Evolutionary conservation across 495 filamentous ascomycete genomes (phyloP).

Genomic region (Penicillium fimorum): DNA sequence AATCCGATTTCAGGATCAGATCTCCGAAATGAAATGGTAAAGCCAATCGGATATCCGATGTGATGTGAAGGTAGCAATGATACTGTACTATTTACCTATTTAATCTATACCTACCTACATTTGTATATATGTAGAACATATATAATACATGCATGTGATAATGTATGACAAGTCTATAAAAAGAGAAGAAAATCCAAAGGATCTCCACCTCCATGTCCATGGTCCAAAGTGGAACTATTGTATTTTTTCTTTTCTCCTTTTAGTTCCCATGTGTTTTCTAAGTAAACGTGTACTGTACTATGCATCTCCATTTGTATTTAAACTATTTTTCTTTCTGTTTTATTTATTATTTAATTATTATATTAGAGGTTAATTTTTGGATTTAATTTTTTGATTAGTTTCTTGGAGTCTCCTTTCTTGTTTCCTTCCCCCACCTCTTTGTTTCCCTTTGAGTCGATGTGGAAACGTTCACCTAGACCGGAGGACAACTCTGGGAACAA

Average conservation of each 20-base stretch:
- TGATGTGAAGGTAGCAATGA: too few relatives aligned
- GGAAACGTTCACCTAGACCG: constrained; percentile 48
- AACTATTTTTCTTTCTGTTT: too few relatives aligned
- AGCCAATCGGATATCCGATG: background rate
- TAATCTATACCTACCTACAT: too few relatives aligned
- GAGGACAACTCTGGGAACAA: constrained; percentile 43
- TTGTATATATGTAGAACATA: too few relatives aligned
- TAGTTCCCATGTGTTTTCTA: background rate
- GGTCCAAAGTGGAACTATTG: constrained; percentile 1
- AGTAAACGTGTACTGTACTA: background rate
- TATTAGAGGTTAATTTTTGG: background rate
- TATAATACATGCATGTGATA: too few relatives aligned
- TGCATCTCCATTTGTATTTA: background rate
- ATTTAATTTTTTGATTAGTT: background rate
- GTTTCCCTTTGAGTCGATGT: constrained; percentile 38
- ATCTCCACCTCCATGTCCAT: constrained; percentile 5
- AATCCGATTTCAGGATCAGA: background rate
- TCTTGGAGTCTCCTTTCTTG: background rate
- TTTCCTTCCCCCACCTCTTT: constrained; percentile 14
- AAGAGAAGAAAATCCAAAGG: background rate
- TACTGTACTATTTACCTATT: too few relatives aligned
- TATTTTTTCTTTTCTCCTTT: background rate
- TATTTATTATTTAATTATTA: too few relatives aligned
- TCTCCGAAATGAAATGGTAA: background rate
- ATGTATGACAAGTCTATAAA: too few relatives aligned